Percentiles rank a stretch among this genome's conserved stretches.
Conservation (phyloP, 1,139 yeast species). For the Scheffersomyces cryptocercus region DNA sequence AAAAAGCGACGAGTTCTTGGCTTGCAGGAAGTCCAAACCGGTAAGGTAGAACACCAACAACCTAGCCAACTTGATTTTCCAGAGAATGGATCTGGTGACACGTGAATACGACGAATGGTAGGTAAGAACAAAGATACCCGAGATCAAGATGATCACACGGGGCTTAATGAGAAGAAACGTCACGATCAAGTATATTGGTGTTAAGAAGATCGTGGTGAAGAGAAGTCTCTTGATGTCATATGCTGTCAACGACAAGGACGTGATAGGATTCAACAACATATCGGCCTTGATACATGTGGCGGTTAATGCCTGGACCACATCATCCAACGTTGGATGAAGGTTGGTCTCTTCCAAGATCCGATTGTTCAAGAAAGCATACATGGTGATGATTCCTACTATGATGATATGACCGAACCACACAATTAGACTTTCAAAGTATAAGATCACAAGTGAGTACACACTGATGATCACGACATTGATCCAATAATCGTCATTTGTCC, state of each 20-base stretch:
- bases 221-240: conserved; percentile 78
- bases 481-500: conserved; percentile 91
- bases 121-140: conserved; percentile 67
- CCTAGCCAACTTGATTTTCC: conserved; percentile 79
- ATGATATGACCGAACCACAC: conserved; percentile 81
- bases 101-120: conserved; percentile 86
- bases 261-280: conserved; percentile 73
- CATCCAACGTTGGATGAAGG: conserved; percentile 80
- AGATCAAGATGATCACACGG: conserved; percentile 58
- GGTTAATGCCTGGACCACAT: conserved; percentile 79
- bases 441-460: conserved; percentile 56
- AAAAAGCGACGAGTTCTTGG: conserved; percentile 47
- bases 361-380: conserved; percentile 63
- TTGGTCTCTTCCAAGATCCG: conserved; percentile 54
- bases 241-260: conserved; percentile 66
- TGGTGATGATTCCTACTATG: conserved; percentile 64
- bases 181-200: conserved; percentile 77
- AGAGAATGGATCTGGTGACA: conserved; percentile 75
- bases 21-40: conserved; percentile 77
- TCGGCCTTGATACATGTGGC: conserved; percentile 77
- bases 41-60: conserved; percentile 76
- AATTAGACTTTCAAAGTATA: conserved; percentile 72
- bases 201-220: conserved; percentile 79
- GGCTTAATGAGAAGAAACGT: conserved; percentile 72
- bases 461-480: conserved; percentile 65